Conservation (phyloP, 306 rosid genomes). For the Luffa acutangula region DNA sequence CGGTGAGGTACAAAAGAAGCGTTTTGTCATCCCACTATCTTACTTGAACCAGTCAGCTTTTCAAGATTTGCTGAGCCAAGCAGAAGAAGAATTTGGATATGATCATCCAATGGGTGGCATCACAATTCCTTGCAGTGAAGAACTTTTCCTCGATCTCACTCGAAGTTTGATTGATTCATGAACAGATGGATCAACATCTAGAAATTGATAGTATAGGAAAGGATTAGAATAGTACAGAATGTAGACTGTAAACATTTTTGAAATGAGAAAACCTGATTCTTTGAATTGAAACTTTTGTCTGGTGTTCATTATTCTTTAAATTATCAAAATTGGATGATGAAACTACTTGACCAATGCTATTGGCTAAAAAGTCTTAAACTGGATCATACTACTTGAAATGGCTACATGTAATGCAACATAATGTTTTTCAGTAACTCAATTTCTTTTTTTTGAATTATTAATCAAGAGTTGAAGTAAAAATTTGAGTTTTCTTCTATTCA, state of each 20-base stretch:
- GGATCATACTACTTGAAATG: neutral
- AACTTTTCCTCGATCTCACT: neutral
- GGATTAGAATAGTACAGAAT: neutral
- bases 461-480: neutral
- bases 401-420: neutral
- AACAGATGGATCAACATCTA: neutral
- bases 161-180: neutral
- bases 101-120: slow-evolving; percentile 34
- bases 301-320: neutral
- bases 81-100: slow-evolving; percentile 30
- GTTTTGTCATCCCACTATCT: slow-evolving; percentile 20
- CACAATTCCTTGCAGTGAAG: slow-evolving; percentile 19
- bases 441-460: neutral
- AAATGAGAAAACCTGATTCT: neutral
- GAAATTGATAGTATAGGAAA: neutral
- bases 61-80: slow-evolving; percentile 21
- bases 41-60: slow-evolving; percentile 24
- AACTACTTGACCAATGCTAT: neutral
- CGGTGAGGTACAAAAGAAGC: slow-evolving; percentile 21
- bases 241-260: neutral
- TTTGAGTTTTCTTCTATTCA: neutral
- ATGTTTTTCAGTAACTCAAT: neutral
- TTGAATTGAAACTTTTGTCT: neutral
- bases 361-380: neutral
- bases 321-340: neutral